These are phyloP conservation scores for Alliaria petiolata DNA, from an alignment of 345 rosid genomes.

Conservation along the genomic window DNA sequence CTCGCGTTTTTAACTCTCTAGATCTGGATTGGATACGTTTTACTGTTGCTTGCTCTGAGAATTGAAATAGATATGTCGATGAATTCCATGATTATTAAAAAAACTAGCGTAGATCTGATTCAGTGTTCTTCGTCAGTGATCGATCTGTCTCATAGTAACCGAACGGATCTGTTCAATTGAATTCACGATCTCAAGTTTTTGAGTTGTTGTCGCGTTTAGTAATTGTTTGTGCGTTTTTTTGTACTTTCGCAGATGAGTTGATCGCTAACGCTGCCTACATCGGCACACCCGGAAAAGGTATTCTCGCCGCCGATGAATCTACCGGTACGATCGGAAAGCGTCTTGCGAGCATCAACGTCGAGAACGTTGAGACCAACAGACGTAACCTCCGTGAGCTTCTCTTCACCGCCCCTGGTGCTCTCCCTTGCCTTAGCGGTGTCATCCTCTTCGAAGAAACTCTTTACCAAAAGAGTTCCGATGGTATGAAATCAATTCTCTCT, in stretches of 20 bases:
- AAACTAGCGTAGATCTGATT: constrained; percentile 21
- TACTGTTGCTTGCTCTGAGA: not conserved
- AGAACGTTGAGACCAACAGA: constrained; percentile 83
- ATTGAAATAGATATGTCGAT: too few species aligned
- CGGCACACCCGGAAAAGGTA: constrained; percentile 98
- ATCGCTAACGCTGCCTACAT: constrained; percentile 84
- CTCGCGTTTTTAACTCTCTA: not conserved
- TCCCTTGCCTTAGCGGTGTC: constrained; percentile 75
- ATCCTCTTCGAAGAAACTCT: constrained; percentile 89
- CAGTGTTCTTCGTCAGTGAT: not conserved
- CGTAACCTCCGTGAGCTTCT: constrained; percentile 88
- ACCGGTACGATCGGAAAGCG: constrained; percentile 98
- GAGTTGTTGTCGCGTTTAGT: not conserved
- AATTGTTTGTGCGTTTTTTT: not conserved
- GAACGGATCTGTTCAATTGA: not conserved
- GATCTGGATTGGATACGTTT: constrained; percentile 13
- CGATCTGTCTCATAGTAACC: not conserved
- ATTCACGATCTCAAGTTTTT: constrained; percentile 3
- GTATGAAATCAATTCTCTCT: constrained; percentile 33
- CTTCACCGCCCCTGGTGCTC: constrained; percentile 82
- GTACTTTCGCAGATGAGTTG: constrained; percentile 60
- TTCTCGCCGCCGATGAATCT: constrained; percentile 98
- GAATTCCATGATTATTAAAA: not conserved
- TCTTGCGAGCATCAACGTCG: constrained; percentile 86
- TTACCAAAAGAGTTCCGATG: constrained; percentile 75